These are phyloP conservation scores for Cryptococcus maquisensis DNA, from an alignment of 1,284 basidiomycete species.

Conservation along the genomic window DNA sequence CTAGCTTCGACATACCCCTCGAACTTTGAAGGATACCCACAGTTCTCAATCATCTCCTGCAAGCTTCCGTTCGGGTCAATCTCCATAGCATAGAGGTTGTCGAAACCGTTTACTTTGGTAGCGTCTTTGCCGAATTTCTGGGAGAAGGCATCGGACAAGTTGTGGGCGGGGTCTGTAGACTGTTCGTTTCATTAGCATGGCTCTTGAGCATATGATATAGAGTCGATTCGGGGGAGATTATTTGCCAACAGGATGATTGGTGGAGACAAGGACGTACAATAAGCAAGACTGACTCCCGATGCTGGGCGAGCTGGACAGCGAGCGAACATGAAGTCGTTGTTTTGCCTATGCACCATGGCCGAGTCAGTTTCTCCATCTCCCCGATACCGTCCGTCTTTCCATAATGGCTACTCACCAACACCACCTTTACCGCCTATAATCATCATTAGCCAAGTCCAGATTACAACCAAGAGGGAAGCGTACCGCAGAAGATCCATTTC, in stretches of 20 bases:
- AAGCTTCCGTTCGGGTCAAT: slow-evolving; percentile 96
- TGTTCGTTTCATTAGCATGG: slow-evolving; percentile 38
- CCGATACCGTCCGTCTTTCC: no score
- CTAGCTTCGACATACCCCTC: neutral
- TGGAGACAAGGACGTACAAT: slow-evolving; percentile 61
- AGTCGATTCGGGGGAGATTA: neutral
- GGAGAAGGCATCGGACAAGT: slow-evolving; percentile 96
- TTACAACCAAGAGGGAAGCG: neutral
- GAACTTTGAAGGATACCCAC: slow-evolving; percentile 51
- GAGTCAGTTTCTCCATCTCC: neutral
- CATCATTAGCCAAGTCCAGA: neutral
- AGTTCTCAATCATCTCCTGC: slow-evolving; percentile 98
- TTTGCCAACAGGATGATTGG: neutral
- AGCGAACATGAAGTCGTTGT: slow-evolving; percentile 93
- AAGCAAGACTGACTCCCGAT: slow-evolving; percentile 83
- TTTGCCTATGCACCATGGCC: slow-evolving; percentile 61
- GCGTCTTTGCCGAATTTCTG: slow-evolving; percentile 99
- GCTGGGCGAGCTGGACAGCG: slow-evolving; percentile 84
- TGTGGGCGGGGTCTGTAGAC: slow-evolving; percentile 99
- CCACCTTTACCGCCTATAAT: slow-evolving; percentile 83
- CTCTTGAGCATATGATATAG: neutral
- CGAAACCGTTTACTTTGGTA: slow-evolving; percentile 97
- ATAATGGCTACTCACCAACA: slow-evolving; percentile 62
- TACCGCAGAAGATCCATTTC: slow-evolving; percentile 95
- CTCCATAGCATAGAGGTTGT: slow-evolving; percentile 97